Evolutionary conservation across 768 basidiomycete species (phyloP).

Genomic region (Lactifluus echinatus): DNA sequence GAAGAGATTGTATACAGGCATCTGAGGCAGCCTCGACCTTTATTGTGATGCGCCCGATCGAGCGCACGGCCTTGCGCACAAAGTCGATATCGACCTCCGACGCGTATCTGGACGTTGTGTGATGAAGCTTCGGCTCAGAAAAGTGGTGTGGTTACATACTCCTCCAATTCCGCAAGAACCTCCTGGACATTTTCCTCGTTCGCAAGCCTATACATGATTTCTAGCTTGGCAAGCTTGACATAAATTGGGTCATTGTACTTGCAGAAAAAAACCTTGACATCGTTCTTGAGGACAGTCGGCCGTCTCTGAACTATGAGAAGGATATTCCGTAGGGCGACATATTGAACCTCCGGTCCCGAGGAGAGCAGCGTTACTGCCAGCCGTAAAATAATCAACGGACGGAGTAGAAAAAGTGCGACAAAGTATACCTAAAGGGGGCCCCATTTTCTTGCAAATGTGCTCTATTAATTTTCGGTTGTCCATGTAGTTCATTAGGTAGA

Average conservation of each 20-base stretch:
- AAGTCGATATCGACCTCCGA: slow-evolving; percentile 98
- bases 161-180: slow-evolving; percentile 89
- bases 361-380: slow-evolving; percentile 75
- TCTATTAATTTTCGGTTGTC: slow-evolving; percentile 79
- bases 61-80: slow-evolving; percentile 93
- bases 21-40: slow-evolving; percentile 89
- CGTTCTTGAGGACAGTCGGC: slow-evolving; percentile 86
- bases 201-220: slow-evolving; percentile 97
- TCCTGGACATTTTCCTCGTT: slow-evolving; percentile 90
- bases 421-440: slow-evolving; percentile 82
- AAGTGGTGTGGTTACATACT: slow-evolving; percentile 42
- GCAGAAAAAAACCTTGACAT: slow-evolving; percentile 99
- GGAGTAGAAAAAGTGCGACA: neutral
- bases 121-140: neutral
- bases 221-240: slow-evolving; percentile 94
- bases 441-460: slow-evolving; percentile 94
- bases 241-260: slow-evolving; percentile 99
- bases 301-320: slow-evolving; percentile 94
- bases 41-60: slow-evolving; percentile 96
- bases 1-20: slow-evolving; percentile 78
- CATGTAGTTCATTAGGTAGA: slow-evolving; percentile 99
- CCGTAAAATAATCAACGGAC: neutral
- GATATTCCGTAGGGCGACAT: slow-evolving; percentile 94
- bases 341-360: slow-evolving; percentile 97
- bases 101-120: slow-evolving; percentile 59